Base-by-base conservation (phyloP, 2,329 filamentous ascomycete species). In the Talaromyces piceae region DNA sequence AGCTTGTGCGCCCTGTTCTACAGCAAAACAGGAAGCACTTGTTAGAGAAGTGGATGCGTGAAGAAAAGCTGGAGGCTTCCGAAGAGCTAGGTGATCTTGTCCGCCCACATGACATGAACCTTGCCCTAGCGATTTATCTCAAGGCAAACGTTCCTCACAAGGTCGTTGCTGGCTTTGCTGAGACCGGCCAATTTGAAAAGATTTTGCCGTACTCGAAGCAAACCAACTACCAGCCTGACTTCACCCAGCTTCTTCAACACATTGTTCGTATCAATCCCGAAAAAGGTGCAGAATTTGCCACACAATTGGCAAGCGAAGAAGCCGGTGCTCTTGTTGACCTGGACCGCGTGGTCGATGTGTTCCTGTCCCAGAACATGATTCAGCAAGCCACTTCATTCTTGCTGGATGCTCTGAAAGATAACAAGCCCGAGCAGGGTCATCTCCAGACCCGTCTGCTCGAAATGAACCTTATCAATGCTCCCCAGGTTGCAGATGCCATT, bases 341-440 rank as follows among this genome's bases (percentile, higher is more conserved):
- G 52, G 89, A 95, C 66, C 88, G 91, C 44, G 91, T 96, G 22
- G 89, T 96, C 45, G 93, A 98, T 68, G 90, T 98, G 54, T 98
- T 98, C 84, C 87, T 96, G 71, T 91, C 91, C 8, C 93, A 98
- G 70, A 91, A 90, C 63, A 93, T 97, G 90, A 82, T 97, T 46
- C 94, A 97, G 68, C 90, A 95, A 70, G 91, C 91, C 6, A 98
- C 94, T 2, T 91, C 91, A n/a, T 98, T 98, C 80, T 75, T 98
- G 47, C 81, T 98, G 23, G 93, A 98, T 71, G 91, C 91, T 2
- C 80, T 98, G 28, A 93, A 95, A 70, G 89, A 93, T 60, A 96
- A 98, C 74, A 86, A 85, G 62, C 90, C 90, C 0, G 93, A 98
- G 69, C 91, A 98, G 66, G 91, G 84, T 33, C 84, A 91, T 59